Conservation (phyloP, 169 alveolate genomes). For the Plasmodium gonderi region DNA sequence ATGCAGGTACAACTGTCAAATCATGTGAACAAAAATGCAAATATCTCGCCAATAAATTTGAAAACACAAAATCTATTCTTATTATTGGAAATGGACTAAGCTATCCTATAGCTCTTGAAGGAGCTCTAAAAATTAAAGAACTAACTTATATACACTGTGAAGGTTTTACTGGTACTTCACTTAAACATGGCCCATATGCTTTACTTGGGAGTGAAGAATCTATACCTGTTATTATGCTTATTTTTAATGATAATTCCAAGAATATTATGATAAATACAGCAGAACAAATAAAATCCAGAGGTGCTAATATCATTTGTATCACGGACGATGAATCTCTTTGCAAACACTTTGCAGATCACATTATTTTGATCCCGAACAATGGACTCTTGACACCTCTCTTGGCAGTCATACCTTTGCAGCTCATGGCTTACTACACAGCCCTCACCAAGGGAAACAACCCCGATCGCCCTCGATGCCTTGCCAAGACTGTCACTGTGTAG, state of each 20-base stretch:
- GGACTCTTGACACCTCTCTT: conserved; percentile 89
- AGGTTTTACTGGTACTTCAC: conserved; percentile 95
- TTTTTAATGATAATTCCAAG: conserved; percentile 90
- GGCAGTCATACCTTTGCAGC: conserved; percentile 89
- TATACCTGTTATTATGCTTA: conserved; percentile 91
- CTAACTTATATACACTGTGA: conserved; percentile 96
- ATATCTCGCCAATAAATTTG: conserved; percentile 41
- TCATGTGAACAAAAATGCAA: conserved; percentile 63
- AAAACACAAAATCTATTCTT: conserved; percentile 75
- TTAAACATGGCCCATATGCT: conserved; percentile 97
- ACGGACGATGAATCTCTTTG: conserved; percentile 89
- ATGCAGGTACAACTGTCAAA: conserved; percentile 54
- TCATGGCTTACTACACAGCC: conserved; percentile 88
- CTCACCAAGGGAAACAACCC: conserved; percentile 85
- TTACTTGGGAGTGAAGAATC: conserved; percentile 88
- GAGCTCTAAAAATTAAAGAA: conserved; percentile 97
- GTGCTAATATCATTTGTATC: conserved; percentile 92
- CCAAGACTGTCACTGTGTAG: conserved; percentile 88
- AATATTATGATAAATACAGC: conserved; percentile 91
- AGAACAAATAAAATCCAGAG: conserved; percentile 94
- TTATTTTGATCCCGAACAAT: conserved; percentile 83
- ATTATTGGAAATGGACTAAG: conserved; percentile 93
- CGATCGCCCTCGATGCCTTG: conserved; percentile 90
- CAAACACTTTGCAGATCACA: conserved; percentile 87
- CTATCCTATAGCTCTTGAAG: conserved; percentile 96